These are phyloP conservation scores for Aspergillus cavernicola DNA, from an alignment of 495 filamentous ascomycete genomes.

Conservation along the genomic window DNA sequence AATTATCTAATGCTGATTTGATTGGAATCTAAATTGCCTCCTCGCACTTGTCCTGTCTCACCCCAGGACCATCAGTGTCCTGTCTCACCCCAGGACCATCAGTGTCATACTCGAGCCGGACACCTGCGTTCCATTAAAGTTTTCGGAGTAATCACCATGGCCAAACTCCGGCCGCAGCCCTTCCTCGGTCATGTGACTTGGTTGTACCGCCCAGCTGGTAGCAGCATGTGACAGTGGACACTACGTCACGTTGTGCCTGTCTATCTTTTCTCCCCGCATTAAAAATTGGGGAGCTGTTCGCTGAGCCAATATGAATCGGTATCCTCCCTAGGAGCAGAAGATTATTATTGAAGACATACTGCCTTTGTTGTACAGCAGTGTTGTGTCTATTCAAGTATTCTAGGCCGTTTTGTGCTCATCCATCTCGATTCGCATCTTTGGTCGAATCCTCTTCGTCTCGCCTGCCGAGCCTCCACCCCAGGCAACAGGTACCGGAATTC, in stretches of 20 bases:
- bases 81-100: too few relatives aligned
- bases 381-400: too few relatives aligned
- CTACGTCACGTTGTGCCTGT: constrained; percentile 17
- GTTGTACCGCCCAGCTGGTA: background rate
- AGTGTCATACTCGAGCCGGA: too few relatives aligned
- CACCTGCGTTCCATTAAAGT: background rate
- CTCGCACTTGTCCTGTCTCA: too few relatives aligned
- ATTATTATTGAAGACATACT: background rate
- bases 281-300: constrained; percentile 2
- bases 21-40: too few relatives aligned
- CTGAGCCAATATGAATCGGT: background rate
- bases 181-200: constrained; percentile 4
- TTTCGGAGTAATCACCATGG: background rate
- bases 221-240: constrained; percentile 18
- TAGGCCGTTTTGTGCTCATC: too few relatives aligned
- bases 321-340: background rate
- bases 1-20: too few relatives aligned
- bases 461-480: background rate
- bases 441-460: background rate
- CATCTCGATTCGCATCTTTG: too few relatives aligned
- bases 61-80: too few relatives aligned
- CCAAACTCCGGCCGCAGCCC: background rate
- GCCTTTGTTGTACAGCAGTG: too few relatives aligned
- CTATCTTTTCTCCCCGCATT: constrained; percentile 9
- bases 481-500: background rate